Base-by-base conservation (phyloP, 1,139 yeast species). In the Hanseniaspora sp. region DNA sequence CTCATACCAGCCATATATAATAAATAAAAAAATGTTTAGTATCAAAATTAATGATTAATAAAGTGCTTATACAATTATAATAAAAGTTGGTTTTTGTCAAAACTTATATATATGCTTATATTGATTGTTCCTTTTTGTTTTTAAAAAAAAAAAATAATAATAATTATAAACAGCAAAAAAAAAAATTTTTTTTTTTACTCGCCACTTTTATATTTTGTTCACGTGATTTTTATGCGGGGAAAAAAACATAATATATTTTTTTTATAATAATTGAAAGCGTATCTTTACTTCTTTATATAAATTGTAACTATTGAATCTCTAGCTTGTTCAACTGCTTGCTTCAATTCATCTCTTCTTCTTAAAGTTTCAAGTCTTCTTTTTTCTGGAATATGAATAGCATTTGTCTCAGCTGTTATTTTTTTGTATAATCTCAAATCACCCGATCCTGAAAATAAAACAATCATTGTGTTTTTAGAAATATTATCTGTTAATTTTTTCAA, bases 381-480 rank as follows among this genome's bases (percentile, higher is more conserved):
- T 58, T 67, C 61, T 57, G 64, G 58, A 49, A 64, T 65, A 52
- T 65, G 65, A 9, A 72, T 59, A 12, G 62, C 62, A 57, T 76
- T 79, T 48, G 86, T 69, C 48, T 70, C 66, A 15, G 67, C 64
- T 78, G 82, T 74, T 46, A 67, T 54, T 23, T 56, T 55, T 34
- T 59, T 61, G 63, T 65, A 66, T 30, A 72, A 76, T 18, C 73
- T 64, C 3, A 83, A 79, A 60, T 80, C 77, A 1, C 90, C 88
- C 55, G 77, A 72, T 1, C 84, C 86, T 0, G 87, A 74, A 61
- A 79, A 71, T 0, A 88, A 64, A 0, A 87, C 69, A 37, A 90
- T 62, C 30, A 82, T 69, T 0, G 95, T 76, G 48, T 80, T 74
- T 0, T 70, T 67, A 0, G 95, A 88, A 28, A 84, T 63, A 2